Evolutionary conservation across 495 filamentous ascomycete genomes (phyloP).

Genomic region (Annulohypoxylon maeteangense): DNA sequence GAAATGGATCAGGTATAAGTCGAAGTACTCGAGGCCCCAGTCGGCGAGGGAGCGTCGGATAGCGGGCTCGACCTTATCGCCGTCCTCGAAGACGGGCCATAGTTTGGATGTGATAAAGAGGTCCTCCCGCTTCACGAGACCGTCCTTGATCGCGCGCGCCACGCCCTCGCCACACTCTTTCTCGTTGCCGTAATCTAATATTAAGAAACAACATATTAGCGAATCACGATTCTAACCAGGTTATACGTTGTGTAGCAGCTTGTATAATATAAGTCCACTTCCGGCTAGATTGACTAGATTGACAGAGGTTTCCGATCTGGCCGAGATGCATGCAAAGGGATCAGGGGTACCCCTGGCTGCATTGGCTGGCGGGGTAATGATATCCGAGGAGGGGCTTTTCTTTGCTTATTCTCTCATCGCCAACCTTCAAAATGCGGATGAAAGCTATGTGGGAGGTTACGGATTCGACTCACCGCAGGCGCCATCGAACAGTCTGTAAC

Average conservation of each 20-base stretch:
- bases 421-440: slow-evolving; percentile 16
- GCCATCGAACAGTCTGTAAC: slow-evolving; percentile 88
- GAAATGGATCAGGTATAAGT: slow-evolving; percentile 86
- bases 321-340: not conserved
- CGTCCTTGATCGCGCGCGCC: slow-evolving; percentile 86
- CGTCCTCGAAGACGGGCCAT: slow-evolving; percentile 90
- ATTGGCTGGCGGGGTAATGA: slow-evolving; percentile 44
- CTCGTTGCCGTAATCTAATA: slow-evolving; percentile 88
- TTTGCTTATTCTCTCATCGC: slow-evolving; percentile 27
- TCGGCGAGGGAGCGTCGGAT: slow-evolving; percentile 76
- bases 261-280: slow-evolving; percentile 6
- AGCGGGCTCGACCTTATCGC: slow-evolving; percentile 76
- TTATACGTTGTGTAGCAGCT: slow-evolving; percentile 12
- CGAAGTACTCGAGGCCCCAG: slow-evolving; percentile 88
- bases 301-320: slow-evolving; percentile 23
- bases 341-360: slow-evolving; percentile 32
- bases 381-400: slow-evolving; percentile 39
- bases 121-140: slow-evolving; percentile 84
- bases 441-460: not conserved
- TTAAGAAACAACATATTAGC: slow-evolving; percentile 36
- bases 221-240: slow-evolving; percentile 2
- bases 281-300: slow-evolving; percentile 31
- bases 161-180: slow-evolving; percentile 84
- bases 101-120: slow-evolving; percentile 94
- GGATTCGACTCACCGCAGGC: slow-evolving; percentile 73